Evolutionary conservation across 192 early-diverging fungal genomes (phyloP), one percentile per base, ranked within the genome.

Genomic region (Coemansia sp.): DNA sequence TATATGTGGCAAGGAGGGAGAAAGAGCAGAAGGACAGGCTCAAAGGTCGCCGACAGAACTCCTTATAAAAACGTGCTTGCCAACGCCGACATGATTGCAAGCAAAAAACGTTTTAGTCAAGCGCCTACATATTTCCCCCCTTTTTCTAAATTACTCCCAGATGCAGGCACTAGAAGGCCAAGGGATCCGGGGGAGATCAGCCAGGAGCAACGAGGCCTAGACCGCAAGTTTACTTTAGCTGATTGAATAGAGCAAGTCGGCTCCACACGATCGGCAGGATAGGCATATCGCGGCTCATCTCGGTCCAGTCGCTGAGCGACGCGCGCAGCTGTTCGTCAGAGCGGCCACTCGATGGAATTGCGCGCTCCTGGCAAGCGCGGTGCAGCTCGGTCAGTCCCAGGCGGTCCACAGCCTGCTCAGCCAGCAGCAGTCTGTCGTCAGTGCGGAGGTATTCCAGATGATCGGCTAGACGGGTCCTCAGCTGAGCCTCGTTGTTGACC

Each of bases 311-410:
- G 20, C 13, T 14, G 62, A 79, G 66, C n/a, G 77, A 59, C 7
- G 48, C 39, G 3, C 70, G 62, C 60, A 76, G 42, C 34, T 70
- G 74, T 9, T 48, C 46, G 35, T 61, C 66, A 6, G 60, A 23
- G 43, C 55, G 42, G 38, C 39, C 63, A 4, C 70, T 62, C 10
- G 74, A 65, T n/a, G 74, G 73, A 43, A 82, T 82, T 3, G 74
- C 79, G 34, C 79, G 79, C 24, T 82, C 79, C 63, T 76, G 70
- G 65, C 79, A 82, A 24, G 74, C 71, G 31, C 68, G 50, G 14
- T 65, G 60, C 31, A 82, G 74, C 59, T 82, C 79, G 2, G 56
- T 46, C 23, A 70, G 70, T 21, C 45, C 64, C 31, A 82, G 61
- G 16, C 39, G 48, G 38, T 38, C 64, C 37, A 74, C 63, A 38